Evolutionary conservation across 1,284 basidiomycete genomes (phyloP), one percentile per base, ranked within the genome.

Genomic region (Ustilago bromivora): DNA sequence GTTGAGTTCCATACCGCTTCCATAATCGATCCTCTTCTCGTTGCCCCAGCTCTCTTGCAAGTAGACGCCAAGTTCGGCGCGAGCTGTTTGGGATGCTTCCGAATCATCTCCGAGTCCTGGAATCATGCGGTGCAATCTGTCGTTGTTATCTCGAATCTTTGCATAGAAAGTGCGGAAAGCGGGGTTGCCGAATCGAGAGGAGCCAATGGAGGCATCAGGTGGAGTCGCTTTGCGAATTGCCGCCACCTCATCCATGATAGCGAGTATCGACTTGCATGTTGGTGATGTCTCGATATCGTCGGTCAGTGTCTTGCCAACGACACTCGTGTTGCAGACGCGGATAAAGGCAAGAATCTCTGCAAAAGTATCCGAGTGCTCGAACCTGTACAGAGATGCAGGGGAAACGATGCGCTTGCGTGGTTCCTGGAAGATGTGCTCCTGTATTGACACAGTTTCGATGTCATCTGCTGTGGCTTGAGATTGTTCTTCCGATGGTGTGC

Each of bases 1-100:
- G 87, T 98, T 98, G 67, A 99, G 89, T 86, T 99, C 97, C 95
- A 98, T 98, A 2, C 96, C 96, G 83, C 95, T 97, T 10, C 97
- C 96, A 87, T 99, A 99, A 87, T 99, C 97, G 71, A 99, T 96
- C 6, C 96, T 89, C 61, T 92, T 91, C 43, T 92, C 89, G 86
- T 94, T 98, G 0, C 96, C 96, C 96, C 95, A 99, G 28, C 91
- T 88, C 84, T 97, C 93, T 53, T 89, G 88, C 79, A 99, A 93
- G 87, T 99, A 99, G 0, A 89, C 89, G 4, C 91, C 90, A 3
- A 86, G 73, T 62, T 86, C 84, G 2, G 72, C 46, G 2, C 81
- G 75, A 10, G 76, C 68, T 5, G 78, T 65, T 8, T 51, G 53
- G 9, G 40, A 64, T n/a, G 53, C 43, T 43, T 67, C 58, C 4